phyloP scores from a whole-genome alignment of 352 stramenopile genomes.

The Phytophthora macrochlamydospora region DNA sequence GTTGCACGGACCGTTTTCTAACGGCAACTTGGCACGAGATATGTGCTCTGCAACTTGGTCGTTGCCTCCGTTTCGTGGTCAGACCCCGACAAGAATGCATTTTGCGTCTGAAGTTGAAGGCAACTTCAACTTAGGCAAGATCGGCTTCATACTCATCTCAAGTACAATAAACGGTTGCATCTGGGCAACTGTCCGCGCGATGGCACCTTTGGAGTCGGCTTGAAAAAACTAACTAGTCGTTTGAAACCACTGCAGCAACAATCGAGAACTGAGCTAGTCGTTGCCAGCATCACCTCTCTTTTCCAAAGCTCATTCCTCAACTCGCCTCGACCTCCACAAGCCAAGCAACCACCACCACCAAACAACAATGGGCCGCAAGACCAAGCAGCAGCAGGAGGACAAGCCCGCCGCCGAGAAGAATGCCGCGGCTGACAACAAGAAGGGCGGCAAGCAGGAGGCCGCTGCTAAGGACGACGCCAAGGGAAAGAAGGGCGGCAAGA shows the following conservation, averaged over 20 bases:
- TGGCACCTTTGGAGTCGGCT: no score
- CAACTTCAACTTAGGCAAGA: no score
- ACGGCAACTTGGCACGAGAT: not conserved
- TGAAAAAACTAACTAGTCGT: no score
- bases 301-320: conserved; percentile 14
- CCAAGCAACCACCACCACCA: conserved; percentile 1
- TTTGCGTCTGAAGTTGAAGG: no score
- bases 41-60: no score
- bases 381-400: conserved; percentile 25
- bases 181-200: no score
- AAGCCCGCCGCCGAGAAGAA: conserved; percentile 27
- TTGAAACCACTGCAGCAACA: no score
- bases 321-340: conserved; percentile 18
- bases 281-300: not conserved
- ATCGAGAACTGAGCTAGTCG: no score
- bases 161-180: no score
- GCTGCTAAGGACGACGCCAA: conserved; percentile 14
- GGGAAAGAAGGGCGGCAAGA: conserved; percentile 20
- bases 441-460: conserved; percentile 22
- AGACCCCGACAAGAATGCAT: no score
- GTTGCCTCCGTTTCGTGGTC: no score
- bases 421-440: conserved; percentile 11
- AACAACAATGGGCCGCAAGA: conserved; percentile 37
- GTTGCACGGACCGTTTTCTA: not conserved
- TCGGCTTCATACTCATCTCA: no score